Evolutionary conservation across 164 flowering plant genomes (phyloP).

Genomic region (Houttuynia cordata): DNA sequence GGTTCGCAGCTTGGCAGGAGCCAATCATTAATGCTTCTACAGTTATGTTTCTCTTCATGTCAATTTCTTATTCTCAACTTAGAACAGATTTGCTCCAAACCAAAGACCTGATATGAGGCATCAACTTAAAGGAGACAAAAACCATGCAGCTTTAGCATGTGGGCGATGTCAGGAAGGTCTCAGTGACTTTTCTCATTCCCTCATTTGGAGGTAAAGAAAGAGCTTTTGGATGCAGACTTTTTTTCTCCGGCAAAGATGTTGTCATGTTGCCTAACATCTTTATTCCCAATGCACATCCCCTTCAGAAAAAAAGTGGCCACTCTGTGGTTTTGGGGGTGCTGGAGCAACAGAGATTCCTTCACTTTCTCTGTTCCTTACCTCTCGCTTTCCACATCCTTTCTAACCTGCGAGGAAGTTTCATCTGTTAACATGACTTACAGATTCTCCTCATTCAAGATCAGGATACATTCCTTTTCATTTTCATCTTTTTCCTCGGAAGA

Average conservation of each 20-base stretch:
- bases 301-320: background rate
- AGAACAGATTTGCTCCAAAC: too few species aligned
- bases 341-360: background rate
- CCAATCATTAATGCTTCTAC: too few species aligned
- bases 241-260: background rate
- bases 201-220: background rate
- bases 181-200: background rate
- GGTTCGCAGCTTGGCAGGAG: too few species aligned
- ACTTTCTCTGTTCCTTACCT: background rate
- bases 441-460: too few species aligned
- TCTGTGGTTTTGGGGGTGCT: background rate
- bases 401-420: background rate
- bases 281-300: background rate
- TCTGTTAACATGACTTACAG: background rate
- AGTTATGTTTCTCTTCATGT: slow-evolving; percentile 3
- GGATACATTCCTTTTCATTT: too few species aligned
- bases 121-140: background rate
- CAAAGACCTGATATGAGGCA: too few species aligned
- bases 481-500: too few species aligned
- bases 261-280: background rate
- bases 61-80: background rate
- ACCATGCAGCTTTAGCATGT: background rate
- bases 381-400: background rate
- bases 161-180: background rate
- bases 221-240: background rate